Percentiles rank a stretch among this genome's conserved stretches.
phyloP scores from a whole-genome alignment of 192 early-diverging fungal species.

The Backusella tuberculispora region DNA sequence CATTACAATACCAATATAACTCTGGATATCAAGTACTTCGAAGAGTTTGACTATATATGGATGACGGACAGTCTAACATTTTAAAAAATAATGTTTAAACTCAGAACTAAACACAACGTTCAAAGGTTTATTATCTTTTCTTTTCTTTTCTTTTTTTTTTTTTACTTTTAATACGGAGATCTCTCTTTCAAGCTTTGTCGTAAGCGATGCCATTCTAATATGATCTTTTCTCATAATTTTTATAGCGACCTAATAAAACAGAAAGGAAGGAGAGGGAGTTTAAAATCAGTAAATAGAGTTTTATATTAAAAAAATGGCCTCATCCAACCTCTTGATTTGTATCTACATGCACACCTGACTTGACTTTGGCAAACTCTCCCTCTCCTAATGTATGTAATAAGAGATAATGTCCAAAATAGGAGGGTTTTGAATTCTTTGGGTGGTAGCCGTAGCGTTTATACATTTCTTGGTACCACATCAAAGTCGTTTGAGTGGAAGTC shows the following conservation, averaged over 20 bases:
- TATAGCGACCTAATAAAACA: conserved; percentile 77
- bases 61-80: conserved; percentile 77
- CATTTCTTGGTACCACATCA: conserved; percentile 39
- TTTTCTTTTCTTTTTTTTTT: background rate
- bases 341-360: conserved; percentile 86
- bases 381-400: conserved; percentile 95
- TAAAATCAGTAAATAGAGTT: background rate
- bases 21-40: conserved; percentile 63
- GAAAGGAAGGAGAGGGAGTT: background rate
- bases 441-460: conserved; percentile 36
- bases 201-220: conserved; percentile 74
- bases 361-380: conserved; percentile 98
- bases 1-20: conserved; percentile 93
- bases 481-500: conserved; percentile 30
- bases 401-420: conserved; percentile 88
- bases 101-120: conserved; percentile 9
- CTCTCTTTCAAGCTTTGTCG: conserved; percentile 90
- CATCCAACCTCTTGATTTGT: conserved; percentile 65
- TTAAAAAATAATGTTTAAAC: background rate
- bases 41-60: conserved; percentile 88
- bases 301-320: background rate
- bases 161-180: conserved; percentile 89
- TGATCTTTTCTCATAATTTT: conserved; percentile 94
- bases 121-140: background rate
- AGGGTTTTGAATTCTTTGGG: conserved; percentile 45